These are phyloP conservation scores for Quercus engelmannii DNA, from an alignment of 306 rosid species.

Conservation along the genomic window DNA sequence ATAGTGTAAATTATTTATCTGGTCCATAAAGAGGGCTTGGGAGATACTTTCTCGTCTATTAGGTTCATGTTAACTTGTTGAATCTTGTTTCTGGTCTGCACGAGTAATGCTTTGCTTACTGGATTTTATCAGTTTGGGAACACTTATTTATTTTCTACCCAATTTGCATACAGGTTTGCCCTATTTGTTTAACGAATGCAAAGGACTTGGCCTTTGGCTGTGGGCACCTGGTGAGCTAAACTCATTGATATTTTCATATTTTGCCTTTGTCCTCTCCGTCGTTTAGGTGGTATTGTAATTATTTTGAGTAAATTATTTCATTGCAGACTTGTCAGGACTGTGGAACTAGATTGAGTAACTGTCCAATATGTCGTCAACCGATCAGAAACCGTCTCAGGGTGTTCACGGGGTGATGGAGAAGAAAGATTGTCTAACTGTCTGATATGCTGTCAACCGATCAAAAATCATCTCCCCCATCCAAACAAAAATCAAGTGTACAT, in stretches of 20 bases:
- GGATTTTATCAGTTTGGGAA: not conserved
- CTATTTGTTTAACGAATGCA: constrained; percentile 71
- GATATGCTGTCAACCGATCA: too few species aligned
- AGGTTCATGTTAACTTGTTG: not conserved
- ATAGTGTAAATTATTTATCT: too few species aligned
- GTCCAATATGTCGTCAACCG: constrained; percentile 75
- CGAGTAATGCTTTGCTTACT: not conserved
- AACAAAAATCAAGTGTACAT: too few species aligned
- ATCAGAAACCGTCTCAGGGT: constrained; percentile 75
- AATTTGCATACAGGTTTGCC: constrained; percentile 51
- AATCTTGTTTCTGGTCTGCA: not conserved
- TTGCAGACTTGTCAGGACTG: constrained; percentile 82
- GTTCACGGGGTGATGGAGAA: constrained; percentile 44
- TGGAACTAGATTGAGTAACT: constrained; percentile 54
- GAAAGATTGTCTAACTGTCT: too few species aligned
- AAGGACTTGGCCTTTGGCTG: constrained; percentile 81
- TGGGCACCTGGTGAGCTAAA: constrained; percentile 78
- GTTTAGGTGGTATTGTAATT: not conserved
- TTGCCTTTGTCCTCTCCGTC: not conserved
- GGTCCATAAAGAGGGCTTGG: too few species aligned
- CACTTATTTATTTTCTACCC: not conserved
- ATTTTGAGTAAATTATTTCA: constrained; percentile 1
- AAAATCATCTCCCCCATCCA: too few species aligned
- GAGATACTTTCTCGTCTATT: not conserved
- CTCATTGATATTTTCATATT: not conserved